phyloP scores from a whole-genome alignment of 495 filamentous ascomycete genomes.

The Podospora pseudopauciseta region DNA sequence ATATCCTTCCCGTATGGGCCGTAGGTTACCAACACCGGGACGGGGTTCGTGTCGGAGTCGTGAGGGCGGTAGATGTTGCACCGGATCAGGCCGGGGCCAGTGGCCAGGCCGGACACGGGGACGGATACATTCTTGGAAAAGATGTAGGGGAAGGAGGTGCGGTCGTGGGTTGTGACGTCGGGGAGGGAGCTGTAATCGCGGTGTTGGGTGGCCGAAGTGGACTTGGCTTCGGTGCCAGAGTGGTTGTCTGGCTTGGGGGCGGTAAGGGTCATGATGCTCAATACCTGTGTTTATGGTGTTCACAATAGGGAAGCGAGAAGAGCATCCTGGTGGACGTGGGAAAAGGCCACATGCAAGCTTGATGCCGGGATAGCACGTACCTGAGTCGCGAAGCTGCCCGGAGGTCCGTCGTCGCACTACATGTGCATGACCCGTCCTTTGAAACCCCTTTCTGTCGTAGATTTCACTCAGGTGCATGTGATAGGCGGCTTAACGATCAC shows the following conservation, averaged over 20 bases:
- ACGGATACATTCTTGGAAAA: slow-evolving; percentile 40
- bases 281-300: too few species aligned
- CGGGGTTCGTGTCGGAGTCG: slow-evolving; percentile 20
- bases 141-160: slow-evolving; percentile 17
- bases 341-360: too few species aligned
- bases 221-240: background rate
- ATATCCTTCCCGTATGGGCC: slow-evolving; percentile 67
- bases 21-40: slow-evolving; percentile 54
- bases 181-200: background rate
- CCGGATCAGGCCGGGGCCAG: slow-evolving; percentile 12
- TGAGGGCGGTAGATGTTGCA: slow-evolving; percentile 23
- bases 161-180: background rate
- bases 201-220: too few species aligned
- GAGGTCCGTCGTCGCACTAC: background rate
- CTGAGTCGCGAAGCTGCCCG: too few species aligned
- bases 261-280: background rate
- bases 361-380: too few species aligned
- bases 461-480: background rate
- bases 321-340: too few species aligned
- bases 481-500: background rate
- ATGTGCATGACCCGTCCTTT: background rate
- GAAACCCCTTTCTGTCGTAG: background rate
- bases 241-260: background rate
- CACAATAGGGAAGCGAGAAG: too few species aligned
- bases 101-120: slow-evolving; percentile 12